Evolutionary conservation across 805 yeast genomes (phyloP).

Genomic region (Spathaspora hagerdaliae): DNA sequence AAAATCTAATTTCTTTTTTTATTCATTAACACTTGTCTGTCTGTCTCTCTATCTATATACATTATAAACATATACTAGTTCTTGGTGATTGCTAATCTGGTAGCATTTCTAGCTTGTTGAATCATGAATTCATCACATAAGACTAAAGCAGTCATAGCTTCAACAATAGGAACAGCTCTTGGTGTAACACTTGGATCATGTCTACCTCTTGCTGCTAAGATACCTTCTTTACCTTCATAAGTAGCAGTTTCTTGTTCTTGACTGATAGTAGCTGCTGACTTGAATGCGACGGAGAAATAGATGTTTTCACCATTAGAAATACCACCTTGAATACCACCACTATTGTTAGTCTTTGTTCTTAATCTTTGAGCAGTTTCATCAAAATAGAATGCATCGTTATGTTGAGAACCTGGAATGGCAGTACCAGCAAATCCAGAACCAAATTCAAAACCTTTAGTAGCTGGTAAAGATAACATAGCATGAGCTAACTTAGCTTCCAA

Average conservation of each 20-base stretch:
- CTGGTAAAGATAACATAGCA: conserved; percentile 97
- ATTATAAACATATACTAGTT: neutral
- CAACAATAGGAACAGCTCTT: conserved; percentile 97
- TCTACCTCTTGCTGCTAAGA: conserved; percentile 93
- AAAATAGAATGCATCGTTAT: conserved; percentile 79
- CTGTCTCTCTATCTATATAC: neutral
- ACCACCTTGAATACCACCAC: conserved; percentile 99
- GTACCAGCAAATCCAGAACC: conserved; percentile 96
- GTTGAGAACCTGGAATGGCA: conserved; percentile 84
- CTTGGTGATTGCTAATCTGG: conserved; percentile 1
- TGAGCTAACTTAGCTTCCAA: conserved; percentile 94
- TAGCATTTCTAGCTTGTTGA: conserved; percentile 74
- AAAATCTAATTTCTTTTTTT: neutral
- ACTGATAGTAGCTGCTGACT: conserved; percentile 95
- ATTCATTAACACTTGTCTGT: neutral
- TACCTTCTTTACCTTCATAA: conserved; percentile 85
- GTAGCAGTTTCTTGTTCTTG: conserved; percentile 88
- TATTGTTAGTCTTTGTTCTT: conserved; percentile 84
- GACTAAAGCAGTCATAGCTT: conserved; percentile 96
- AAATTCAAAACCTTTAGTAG: conserved; percentile 96
- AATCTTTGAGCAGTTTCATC: conserved; percentile 59
- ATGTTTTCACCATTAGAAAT: conserved; percentile 94
- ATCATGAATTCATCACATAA: conserved; percentile 80
- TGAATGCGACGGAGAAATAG: conserved; percentile 93
- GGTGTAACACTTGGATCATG: conserved; percentile 99